Evolutionary conservation across 495 filamentous ascomycete species (phyloP).

Genomic region (Penicillium angulare): DNA sequence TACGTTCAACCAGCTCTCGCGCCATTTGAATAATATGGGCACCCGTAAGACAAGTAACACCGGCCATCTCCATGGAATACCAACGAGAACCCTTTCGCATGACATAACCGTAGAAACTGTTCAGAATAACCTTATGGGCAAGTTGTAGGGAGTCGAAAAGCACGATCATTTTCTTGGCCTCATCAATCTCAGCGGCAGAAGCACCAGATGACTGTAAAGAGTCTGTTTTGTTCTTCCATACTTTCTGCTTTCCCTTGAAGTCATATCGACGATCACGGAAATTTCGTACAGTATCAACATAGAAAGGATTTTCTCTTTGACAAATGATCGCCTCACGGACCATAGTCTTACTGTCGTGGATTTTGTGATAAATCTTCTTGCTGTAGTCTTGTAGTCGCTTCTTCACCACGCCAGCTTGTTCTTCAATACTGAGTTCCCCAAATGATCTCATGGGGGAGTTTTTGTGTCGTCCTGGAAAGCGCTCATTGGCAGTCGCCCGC

Average conservation of each 20-base stretch:
- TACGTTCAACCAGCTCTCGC: constrained; percentile 86
- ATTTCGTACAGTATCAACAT: constrained; percentile 91
- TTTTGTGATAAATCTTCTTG: constrained; percentile 99
- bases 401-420: constrained; percentile 77
- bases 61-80: constrained; percentile 99
- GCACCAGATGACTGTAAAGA: constrained; percentile 80
- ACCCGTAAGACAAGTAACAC: constrained; percentile 95
- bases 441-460: constrained; percentile 71
- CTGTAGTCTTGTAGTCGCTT: constrained; percentile 91
- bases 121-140: constrained; percentile 98
- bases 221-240: constrained; percentile 96
- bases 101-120: constrained; percentile 99
- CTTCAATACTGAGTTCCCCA: constrained; percentile 75
- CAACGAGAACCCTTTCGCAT: constrained; percentile 98
- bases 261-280: constrained; percentile 97
- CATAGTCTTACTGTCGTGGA: constrained; percentile 91
- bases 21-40: constrained; percentile 98
- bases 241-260: constrained; percentile 97
- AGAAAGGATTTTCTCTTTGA: constrained; percentile 97
- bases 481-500: constrained; percentile 88
- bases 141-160: constrained; percentile 95
- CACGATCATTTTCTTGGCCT: constrained; percentile 97
- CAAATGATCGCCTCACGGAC: constrained; percentile 97
- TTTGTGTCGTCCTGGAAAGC: constrained; percentile 73
- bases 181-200: constrained; percentile 72